Base-by-base conservation (phyloP, 345 rosid species). In the Rhodomyrtus tomentosa region DNA sequence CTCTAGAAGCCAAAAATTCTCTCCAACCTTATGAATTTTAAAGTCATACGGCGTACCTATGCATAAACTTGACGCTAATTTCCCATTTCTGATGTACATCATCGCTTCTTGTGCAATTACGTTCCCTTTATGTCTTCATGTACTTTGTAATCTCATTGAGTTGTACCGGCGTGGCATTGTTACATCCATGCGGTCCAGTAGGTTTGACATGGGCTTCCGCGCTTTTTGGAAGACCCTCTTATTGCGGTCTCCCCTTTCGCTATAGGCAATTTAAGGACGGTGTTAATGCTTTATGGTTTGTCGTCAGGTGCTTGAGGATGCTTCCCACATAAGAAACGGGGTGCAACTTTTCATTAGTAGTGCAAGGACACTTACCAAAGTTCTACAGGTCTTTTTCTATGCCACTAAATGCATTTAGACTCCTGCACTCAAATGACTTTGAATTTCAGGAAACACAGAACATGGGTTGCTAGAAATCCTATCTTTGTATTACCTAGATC, bases 391-490 rank as follows among this genome's bases (percentile, higher is more conserved):
- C 54, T 82, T 20, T 90, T 38, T 80, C 87, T 81, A 40, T 76
- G 52, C 84, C 81, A 40, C 87, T 68, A 24, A 24, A 73, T 68
- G 42, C 40, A 62, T 62, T 62, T 32, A 62, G 11, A 36, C 74
- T 62, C 32, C 22, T 62, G 74, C 22, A 62, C 38, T 32, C 74
- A 62, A 29, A n/a, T 32, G 40, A 85, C 82, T 83, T 42, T 55
- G 74, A 32, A 45, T 82, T 50, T 54, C 76, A 97, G 99, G 91
- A 90, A 91, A 84, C 95, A 97, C 86, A 98, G 99, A 84, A 89
- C 92, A 24, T 94, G 95, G 98, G 98, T 95, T 87, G 98, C 98
- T 72, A 90, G 96, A 92, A 92, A 94, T 90, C 99, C 98, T 59
- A 83, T 89, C 84, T 93, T 93, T 14, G 91, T 93, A 45, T 87